A percentile compares a stretch with the other conserved stretches of the same genome.
These are phyloP conservation scores for Calocybe gangraenosa DNA, from an alignment of 768 basidiomycete genomes.

Conservation along the genomic window DNA sequence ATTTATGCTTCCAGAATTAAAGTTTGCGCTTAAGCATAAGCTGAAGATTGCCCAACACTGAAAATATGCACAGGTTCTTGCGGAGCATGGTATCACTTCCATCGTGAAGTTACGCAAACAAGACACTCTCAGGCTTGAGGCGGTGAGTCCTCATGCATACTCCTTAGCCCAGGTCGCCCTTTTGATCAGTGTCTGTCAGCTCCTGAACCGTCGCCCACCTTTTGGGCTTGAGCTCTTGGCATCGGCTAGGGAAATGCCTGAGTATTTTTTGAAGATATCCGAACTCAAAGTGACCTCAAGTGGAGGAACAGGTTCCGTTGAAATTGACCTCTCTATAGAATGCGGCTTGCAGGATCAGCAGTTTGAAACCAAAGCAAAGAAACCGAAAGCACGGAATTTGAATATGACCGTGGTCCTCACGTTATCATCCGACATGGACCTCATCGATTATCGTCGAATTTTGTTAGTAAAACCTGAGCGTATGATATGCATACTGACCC, in stretches of 20 bases:
- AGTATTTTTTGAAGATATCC: slow-evolving; percentile 50
- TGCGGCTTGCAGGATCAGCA: slow-evolving; percentile 44
- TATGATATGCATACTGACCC: not conserved
- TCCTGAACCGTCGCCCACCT: slow-evolving; percentile 69
- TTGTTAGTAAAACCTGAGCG: slow-evolving; percentile 40
- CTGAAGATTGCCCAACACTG: not conserved
- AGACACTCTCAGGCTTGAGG: slow-evolving; percentile 59
- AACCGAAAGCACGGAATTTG: slow-evolving; percentile 34
- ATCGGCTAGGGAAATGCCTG: slow-evolving; percentile 59
- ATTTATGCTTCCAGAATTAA: slow-evolving; percentile 8
- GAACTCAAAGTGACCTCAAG: slow-evolving; percentile 41
- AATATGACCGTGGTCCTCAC: slow-evolving; percentile 74
- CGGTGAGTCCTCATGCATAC: slow-evolving; percentile 32
- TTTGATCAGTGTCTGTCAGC: slow-evolving; percentile 31
- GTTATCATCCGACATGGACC: slow-evolving; percentile 68
- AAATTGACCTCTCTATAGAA: slow-evolving; percentile 50
- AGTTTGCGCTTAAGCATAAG: slow-evolving; percentile 2
- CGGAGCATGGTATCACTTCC: slow-evolving; percentile 65
- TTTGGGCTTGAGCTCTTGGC: slow-evolving; percentile 71
- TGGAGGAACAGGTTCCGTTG: slow-evolving; percentile 49
- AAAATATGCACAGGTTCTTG: slow-evolving; percentile 54
- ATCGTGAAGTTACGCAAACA: slow-evolving; percentile 54
- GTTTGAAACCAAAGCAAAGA: slow-evolving; percentile 29
- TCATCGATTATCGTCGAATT: slow-evolving; percentile 78
- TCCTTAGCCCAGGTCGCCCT: not conserved